These are phyloP conservation scores for Trametes sp. DNA, from an alignment of 1,284 basidiomycete genomes.

Conservation along the genomic window DNA sequence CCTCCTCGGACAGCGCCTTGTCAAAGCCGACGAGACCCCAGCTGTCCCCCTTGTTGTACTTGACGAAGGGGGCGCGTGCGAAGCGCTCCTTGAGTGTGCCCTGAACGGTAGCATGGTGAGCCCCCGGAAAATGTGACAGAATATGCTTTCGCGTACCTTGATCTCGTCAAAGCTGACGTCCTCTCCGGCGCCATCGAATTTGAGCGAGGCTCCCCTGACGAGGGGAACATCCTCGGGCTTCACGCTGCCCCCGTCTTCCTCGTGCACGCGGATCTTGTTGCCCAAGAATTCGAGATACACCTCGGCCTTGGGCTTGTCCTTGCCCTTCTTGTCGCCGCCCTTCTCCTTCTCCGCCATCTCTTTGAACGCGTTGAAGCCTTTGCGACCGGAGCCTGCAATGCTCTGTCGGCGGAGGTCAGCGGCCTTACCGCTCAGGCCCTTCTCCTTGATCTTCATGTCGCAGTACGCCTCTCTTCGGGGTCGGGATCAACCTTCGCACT, in stretches of 20 bases:
- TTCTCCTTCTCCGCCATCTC: constrained; percentile 68
- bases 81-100: constrained; percentile 83
- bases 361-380: constrained; percentile 90
- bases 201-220: constrained; percentile 76
- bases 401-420: constrained; percentile 62
- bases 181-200: constrained; percentile 75
- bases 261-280: constrained; percentile 66
- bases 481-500: constrained; percentile 1
- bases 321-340: constrained; percentile 48
- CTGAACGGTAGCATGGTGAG: constrained; percentile 43
- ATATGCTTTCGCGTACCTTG: constrained; percentile 56
- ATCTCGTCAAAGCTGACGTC: constrained; percentile 74
- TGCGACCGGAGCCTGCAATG: constrained; percentile 54
- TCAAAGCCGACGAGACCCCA: constrained; percentile 57
- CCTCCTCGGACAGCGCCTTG: constrained; percentile 70
- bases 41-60: constrained; percentile 66
- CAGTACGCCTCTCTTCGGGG: constrained; percentile 82
- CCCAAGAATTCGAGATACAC: constrained; percentile 78
- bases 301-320: constrained; percentile 58
- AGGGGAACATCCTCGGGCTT: constrained; percentile 77
- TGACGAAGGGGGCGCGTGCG: constrained; percentile 75
- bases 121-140: constrained; percentile 20
- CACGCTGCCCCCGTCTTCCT: constrained; percentile 72
- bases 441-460: constrained; percentile 97
- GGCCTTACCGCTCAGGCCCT: constrained; percentile 80